Evolutionary conservation across 2,329 filamentous ascomycete species (phyloP).

Genomic region (Colletotrichum navitas): DNA sequence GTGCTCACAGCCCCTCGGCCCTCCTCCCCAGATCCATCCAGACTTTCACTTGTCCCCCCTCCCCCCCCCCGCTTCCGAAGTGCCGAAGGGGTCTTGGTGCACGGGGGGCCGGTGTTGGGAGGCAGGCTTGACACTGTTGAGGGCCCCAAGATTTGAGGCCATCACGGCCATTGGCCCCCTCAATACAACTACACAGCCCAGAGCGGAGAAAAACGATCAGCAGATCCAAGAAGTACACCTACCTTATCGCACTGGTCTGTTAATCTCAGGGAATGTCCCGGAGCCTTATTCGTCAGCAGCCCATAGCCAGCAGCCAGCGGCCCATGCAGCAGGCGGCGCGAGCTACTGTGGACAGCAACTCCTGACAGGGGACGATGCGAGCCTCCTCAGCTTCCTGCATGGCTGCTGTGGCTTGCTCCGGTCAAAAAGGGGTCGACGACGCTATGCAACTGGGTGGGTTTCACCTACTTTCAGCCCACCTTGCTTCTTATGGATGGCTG

Average conservation of each 20-base stretch:
- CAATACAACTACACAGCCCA: constrained; percentile 14
- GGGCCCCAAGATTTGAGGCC: constrained; percentile 32
- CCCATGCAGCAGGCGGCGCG: constrained; percentile 14
- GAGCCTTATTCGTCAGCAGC: constrained; percentile 18
- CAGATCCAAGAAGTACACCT: constrained; percentile 34
- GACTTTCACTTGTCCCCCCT: constrained; percentile 4
- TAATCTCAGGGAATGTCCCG: constrained; percentile 4
- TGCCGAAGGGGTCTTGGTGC: constrained; percentile 2
- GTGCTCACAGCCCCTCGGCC: constrained; percentile 35
- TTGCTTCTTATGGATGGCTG: constrained; percentile 24
- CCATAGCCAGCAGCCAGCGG: background rate
- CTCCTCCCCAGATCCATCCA: constrained; percentile 12
- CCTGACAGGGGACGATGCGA: constrained; percentile 31
- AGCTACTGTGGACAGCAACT: constrained; percentile 13
- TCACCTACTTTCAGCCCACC: constrained; percentile 36
- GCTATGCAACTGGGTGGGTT: constrained; percentile 40
- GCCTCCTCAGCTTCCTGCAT: constrained; percentile 26
- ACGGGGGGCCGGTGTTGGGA: constrained; percentile 23
- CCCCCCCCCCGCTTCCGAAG: background rate
- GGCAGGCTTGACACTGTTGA: constrained; percentile 22
- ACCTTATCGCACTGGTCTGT: constrained; percentile 6
- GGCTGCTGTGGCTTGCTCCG: constrained; percentile 9
- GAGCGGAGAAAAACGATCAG: constrained; percentile 32
- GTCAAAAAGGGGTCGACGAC: constrained; percentile 13
- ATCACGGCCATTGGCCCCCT: constrained; percentile 34